Evolutionary conservation across 2,329 filamentous ascomycete genomes (phyloP).

Genomic region (Xylogone sp.): DNA sequence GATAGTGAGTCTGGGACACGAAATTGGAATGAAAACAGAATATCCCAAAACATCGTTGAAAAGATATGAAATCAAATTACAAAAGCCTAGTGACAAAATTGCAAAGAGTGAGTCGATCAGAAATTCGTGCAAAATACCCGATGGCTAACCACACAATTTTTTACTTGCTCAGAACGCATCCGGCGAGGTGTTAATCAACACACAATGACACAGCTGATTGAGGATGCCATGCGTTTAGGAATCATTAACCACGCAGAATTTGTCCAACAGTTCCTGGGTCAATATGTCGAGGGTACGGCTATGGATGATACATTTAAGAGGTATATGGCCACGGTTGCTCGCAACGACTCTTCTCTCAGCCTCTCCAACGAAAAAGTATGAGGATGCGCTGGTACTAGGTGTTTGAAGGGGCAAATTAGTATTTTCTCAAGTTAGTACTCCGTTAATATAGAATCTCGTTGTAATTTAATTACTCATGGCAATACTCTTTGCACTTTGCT

Average conservation of each 20-base stretch:
- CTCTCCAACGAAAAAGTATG: neutral
- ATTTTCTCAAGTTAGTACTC: too few relatives aligned
- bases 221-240: constrained; percentile 23
- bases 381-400: too few relatives aligned
- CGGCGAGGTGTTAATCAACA: constrained; percentile 24
- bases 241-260: constrained; percentile 25
- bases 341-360: neutral
- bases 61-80: constrained; percentile 24
- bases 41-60: constrained; percentile 20
- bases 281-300: constrained; percentile 19
- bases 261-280: constrained; percentile 19
- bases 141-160: neutral
- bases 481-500: too few relatives aligned
- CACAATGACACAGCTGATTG: constrained; percentile 21
- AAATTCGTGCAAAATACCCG: neutral
- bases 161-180: constrained; percentile 16
- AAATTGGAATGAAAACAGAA: constrained; percentile 22
- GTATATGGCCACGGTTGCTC: constrained; percentile 17
- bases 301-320: constrained; percentile 23
- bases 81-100: constrained; percentile 20
- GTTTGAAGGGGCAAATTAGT: too few relatives aligned
- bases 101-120: constrained; percentile 21
- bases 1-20: constrained; percentile 25
- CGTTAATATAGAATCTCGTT: too few relatives aligned
- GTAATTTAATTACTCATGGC: too few relatives aligned